Percentiles rank a stretch among this genome's conserved stretches.
Conservation (phyloP, 169 alveolate species). For the Cryptosporidium parvum region DNA sequence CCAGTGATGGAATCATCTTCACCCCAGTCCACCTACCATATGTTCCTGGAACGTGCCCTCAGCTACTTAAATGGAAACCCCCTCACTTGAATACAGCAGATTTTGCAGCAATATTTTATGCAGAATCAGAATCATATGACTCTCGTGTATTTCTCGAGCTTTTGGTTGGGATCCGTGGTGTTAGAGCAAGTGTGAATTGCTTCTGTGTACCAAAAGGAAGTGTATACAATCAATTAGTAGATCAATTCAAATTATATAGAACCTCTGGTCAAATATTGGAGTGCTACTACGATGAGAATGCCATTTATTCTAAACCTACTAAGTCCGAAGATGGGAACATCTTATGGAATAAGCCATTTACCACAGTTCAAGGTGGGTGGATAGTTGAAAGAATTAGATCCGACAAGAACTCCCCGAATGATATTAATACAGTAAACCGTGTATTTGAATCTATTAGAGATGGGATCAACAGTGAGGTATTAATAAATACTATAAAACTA, state of each 20-base stretch:
- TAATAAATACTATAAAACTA: conserved; percentile 42
- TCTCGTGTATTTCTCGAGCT: conserved; percentile 62
- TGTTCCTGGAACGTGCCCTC: conserved; percentile 94
- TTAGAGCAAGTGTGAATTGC: conserved; percentile 71
- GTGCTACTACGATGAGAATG: conserved; percentile 69
- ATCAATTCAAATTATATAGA: conserved; percentile 79
- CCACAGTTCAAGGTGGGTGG: conserved; percentile 90
- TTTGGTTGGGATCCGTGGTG: conserved; percentile 65
- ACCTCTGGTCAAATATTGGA: conserved; percentile 77
- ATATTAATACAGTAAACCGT: conserved; percentile 82
- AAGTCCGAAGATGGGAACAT: conserved; percentile 57
- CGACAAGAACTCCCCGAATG: conserved; percentile 88
- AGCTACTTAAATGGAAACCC: conserved; percentile 96
- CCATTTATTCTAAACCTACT: conserved; percentile 25
- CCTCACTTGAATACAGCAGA: conserved; percentile 94
- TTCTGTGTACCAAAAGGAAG: conserved; percentile 89
- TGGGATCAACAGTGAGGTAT: conserved; percentile 78
- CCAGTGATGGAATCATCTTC: conserved; percentile 94
- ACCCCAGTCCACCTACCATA: conserved; percentile 93
- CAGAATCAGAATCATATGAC: conserved; percentile 45
- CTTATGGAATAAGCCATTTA: conserved; percentile 46
- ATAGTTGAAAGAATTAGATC: conserved; percentile 89
- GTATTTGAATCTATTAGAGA: conserved; percentile 87
- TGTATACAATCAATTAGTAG: conserved; percentile 83
- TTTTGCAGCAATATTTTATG: conserved; percentile 79